phyloP scores from a whole-genome alignment of 2,329 filamentous ascomycete genomes.

The Aspergillus costaricaensis region DNA sequence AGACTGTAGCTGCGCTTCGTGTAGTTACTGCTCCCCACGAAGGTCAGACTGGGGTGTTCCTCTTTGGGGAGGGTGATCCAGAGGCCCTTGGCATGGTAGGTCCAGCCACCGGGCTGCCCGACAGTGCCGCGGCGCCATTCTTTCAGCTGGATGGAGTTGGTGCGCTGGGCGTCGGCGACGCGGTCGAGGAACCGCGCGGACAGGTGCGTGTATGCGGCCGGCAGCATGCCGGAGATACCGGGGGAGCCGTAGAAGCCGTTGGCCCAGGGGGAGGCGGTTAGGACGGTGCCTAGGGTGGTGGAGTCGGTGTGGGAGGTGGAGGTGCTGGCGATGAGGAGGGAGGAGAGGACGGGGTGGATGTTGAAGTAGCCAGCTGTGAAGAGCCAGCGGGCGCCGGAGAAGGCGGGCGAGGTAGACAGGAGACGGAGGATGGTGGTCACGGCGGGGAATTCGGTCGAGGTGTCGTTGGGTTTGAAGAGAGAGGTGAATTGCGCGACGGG shows the following conservation, averaged over 20 bases:
- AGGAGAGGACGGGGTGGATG: constrained; percentile 80
- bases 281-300: constrained; percentile 68
- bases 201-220: constrained; percentile 87
- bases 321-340: constrained; percentile 73
- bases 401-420: constrained; percentile 61
- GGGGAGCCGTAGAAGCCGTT: constrained; percentile 93
- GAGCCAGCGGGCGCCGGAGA: constrained; percentile 77
- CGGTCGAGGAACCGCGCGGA: constrained; percentile 76
- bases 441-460: constrained; percentile 85
- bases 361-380: constrained; percentile 99
- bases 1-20: constrained; percentile 90
- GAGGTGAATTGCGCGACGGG: constrained; percentile 86
- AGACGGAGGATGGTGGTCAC: constrained; percentile 72
- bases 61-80: constrained; percentile 72
- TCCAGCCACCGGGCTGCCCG: constrained; percentile 83
- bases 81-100: constrained; percentile 94
- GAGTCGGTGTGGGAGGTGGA: constrained; percentile 34
- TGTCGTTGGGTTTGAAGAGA: constrained; percentile 68
- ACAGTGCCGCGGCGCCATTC: constrained; percentile 88
- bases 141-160: constrained; percentile 67
- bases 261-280: constrained; percentile 88
- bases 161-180: constrained; percentile 55
- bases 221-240: constrained; percentile 86
- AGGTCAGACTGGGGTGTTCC: constrained; percentile 69
- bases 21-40: constrained; percentile 93